Base-by-base conservation (phyloP, 2,329 filamentous ascomycete genomes). In the Alternaria ethzedia region DNA sequence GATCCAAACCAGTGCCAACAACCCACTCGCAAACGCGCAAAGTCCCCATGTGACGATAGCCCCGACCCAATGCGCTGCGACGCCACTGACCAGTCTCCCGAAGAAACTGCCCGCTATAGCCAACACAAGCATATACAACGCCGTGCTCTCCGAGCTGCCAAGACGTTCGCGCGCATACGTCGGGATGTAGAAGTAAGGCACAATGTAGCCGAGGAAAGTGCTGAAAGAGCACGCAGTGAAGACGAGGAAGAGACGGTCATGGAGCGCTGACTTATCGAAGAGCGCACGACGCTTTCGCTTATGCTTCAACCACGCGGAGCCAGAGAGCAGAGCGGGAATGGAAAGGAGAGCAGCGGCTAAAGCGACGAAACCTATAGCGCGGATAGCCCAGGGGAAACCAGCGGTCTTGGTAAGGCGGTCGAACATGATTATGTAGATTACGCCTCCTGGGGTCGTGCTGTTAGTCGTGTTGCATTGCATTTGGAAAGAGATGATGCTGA, bases 121-220 rank as follows among this genome's bases (percentile, higher is more conserved):
- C 36, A 76, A 71, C 3, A 80, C 71, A 5, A 79, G 70, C 69
- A 71, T 78, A 43, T 79, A 78, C 58, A 79, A 43, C 2, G 68
- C 74, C 11, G 71, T 62, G 25, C 72, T 77, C 51, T 78, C 71
- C 3, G 64, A 71, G n/a, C 69, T 70, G 0, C 74, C 77, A 9
- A 80, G 66, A 5, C 52, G 57, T 43, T 80, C 74, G 17, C 69
- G 66, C 3, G 77, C 76, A 60, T 75, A 80, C 4, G 75, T 76
- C 2, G 78, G 73, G 13, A 80, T 78, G 57, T 79, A 80, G 51
- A 80, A 79, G 54, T 79, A 80, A 1, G 78, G 78, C 0, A 79
- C 70, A 7, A 78, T 80, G 50, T 80, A 80, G 1, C 78, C 78
- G 1, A 80, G 64, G 44, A 79, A 80, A 4, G 70, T 77, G 28